A percentile compares a stretch with the other conserved stretches of the same genome.
Evolutionary conservation across 805 yeast genomes (phyloP).

Genomic region (Kodamaea sagamina): DNA sequence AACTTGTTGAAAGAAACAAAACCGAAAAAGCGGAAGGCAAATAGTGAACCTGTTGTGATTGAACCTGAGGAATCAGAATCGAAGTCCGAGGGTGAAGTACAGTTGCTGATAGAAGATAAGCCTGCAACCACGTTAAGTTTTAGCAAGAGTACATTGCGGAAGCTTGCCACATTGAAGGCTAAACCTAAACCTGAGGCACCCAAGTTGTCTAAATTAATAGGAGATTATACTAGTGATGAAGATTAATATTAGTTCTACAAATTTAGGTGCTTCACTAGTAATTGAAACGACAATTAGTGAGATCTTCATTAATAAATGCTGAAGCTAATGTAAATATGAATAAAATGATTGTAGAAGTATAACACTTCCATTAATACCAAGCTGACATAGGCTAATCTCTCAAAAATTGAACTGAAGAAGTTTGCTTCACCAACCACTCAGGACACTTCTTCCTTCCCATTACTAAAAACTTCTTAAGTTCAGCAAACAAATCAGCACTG

Average conservation of each 20-base stretch:
- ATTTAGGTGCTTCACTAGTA: no score
- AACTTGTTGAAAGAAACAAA: constrained; percentile 34
- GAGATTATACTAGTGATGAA: constrained; percentile 36
- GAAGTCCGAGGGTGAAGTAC: not conserved
- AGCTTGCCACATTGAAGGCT: constrained; percentile 11
- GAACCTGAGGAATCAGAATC: constrained; percentile 19
- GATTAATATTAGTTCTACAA: constrained; percentile 14
- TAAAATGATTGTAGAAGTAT: no score
- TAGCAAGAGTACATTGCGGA: constrained; percentile 11
- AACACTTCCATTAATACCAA: no score
- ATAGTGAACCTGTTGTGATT: constrained; percentile 19
- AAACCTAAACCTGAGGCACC: constrained; percentile 8
- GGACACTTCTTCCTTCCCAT: constrained; percentile 34
- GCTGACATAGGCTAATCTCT: no score
- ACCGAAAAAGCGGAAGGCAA: constrained; percentile 13
- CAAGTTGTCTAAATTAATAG: constrained; percentile 18
- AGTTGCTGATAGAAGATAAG: constrained; percentile 1
- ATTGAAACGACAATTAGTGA: no score
- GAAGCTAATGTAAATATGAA: no score
- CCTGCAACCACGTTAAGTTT: constrained; percentile 10
- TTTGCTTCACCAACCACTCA: constrained; percentile 23
- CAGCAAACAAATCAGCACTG: constrained; percentile 54
- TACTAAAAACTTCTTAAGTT: constrained; percentile 51
- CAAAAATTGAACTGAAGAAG: constrained; percentile 6
- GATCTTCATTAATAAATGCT: no score